phyloP scores from a whole-genome alignment of 2,329 filamentous ascomycete genomes.

The Cladorrhinum sp. region DNA sequence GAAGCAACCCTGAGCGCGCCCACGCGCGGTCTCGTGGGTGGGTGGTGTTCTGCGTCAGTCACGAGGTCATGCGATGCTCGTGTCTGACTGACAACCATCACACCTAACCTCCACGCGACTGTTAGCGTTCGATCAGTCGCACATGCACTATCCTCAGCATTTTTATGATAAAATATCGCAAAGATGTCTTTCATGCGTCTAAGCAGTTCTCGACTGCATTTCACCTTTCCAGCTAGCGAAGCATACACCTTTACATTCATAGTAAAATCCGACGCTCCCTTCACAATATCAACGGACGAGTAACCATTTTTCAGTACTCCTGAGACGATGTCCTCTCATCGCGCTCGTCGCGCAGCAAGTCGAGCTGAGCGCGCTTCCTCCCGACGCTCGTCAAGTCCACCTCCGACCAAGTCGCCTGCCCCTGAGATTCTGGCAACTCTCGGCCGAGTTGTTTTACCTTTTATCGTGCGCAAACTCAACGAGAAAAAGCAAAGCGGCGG shows the following conservation, averaged over 20 bases:
- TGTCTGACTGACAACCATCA: conserved; percentile 16
- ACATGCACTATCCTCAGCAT: not conserved
- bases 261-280: not conserved
- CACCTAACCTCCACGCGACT: conserved; percentile 7
- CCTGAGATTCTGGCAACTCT: conserved; percentile 24
- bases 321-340: conserved; percentile 1
- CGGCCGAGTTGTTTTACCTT: conserved; percentile 23
- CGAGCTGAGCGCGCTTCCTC: conserved; percentile 8
- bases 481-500: conserved; percentile 8
- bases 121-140: not conserved
- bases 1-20: not conserved
- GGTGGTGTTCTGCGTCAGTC: conserved; percentile 10
- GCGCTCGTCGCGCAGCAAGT: not conserved
- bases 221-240: not conserved
- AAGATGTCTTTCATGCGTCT: not conserved
- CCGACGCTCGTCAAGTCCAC: not conserved
- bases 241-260: not conserved
- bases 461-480: conserved; percentile 22
- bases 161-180: not conserved
- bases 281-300: not conserved
- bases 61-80: conserved; percentile 19
- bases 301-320: not conserved
- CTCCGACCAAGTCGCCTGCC: not conserved
- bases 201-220: not conserved
- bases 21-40: not conserved